Evolutionary conservation across 345 rosid genomes (phyloP).

Genomic region (Mallotus nudiflorus): DNA sequence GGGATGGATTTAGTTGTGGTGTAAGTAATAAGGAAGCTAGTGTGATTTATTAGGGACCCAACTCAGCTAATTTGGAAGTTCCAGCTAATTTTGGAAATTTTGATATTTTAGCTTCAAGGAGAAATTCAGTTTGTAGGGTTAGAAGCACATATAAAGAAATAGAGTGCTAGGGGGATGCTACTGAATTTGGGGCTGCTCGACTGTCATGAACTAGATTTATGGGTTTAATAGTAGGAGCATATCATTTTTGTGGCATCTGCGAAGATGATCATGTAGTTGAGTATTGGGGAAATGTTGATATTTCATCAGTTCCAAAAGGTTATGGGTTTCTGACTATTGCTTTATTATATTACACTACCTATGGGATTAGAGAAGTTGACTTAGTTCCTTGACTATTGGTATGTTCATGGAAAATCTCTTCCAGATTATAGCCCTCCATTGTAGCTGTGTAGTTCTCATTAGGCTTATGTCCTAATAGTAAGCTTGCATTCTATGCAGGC

Average conservation of each 20-base stretch:
- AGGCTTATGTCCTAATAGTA: slow-evolving; percentile 47
- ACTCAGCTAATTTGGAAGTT: slow-evolving; percentile 43
- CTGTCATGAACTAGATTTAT: slow-evolving; percentile 44
- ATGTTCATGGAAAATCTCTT: slow-evolving; percentile 39
- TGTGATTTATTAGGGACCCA: slow-evolving; percentile 81
- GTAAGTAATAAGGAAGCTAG: slow-evolving; percentile 52
- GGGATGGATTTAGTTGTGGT: slow-evolving; percentile 92
- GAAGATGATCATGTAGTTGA: slow-evolving; percentile 72
- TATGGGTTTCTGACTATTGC: slow-evolving; percentile 80
- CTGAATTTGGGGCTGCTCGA: slow-evolving; percentile 25
- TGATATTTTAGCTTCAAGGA: slow-evolving; percentile 55
- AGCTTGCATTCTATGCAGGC: slow-evolving; percentile 85
- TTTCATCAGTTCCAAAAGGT: slow-evolving; percentile 59
- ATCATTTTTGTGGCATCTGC: slow-evolving; percentile 74
- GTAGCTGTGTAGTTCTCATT: slow-evolving; percentile 76
- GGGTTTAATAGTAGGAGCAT: slow-evolving; percentile 60
- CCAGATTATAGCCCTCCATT: slow-evolving; percentile 71
- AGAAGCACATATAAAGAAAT: slow-evolving; percentile 42
- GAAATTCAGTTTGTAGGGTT: slow-evolving; percentile 57
- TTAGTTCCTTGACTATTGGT: slow-evolving; percentile 87
- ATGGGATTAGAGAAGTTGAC: slow-evolving; percentile 81
- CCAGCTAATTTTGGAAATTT: slow-evolving; percentile 41
- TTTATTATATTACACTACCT: slow-evolving; percentile 69
- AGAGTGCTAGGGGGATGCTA: slow-evolving; percentile 64
- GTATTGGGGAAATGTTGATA: slow-evolving; percentile 78